phyloP scores from a whole-genome alignment of 768 basidiomycete species.

The Leucocoprinus sp. region DNA sequence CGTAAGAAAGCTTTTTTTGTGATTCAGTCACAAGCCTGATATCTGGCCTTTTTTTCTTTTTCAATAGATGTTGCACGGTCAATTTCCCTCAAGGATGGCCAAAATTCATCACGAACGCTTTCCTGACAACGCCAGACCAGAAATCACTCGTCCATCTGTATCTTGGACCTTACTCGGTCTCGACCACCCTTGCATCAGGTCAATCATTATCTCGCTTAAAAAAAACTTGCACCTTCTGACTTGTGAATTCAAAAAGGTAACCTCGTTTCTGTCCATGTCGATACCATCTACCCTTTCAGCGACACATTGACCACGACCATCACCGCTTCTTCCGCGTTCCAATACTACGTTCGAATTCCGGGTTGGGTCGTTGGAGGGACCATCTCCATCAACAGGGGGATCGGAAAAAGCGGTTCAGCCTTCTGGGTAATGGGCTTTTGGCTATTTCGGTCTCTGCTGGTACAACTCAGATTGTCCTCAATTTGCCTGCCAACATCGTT shows the following conservation, averaged over 20 bases:
- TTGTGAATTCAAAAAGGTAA: constrained; percentile 24
- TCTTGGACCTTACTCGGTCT: constrained; percentile 38
- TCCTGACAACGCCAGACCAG: constrained; percentile 38
- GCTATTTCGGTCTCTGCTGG: constrained; percentile 31
- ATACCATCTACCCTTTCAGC: constrained; percentile 45
- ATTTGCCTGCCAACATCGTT: constrained; percentile 39
- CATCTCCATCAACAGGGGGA: constrained; percentile 33
- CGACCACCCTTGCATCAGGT: constrained; percentile 33
- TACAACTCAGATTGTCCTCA: constrained; percentile 34
- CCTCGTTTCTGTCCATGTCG: constrained; percentile 33
- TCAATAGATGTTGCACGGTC: constrained; percentile 39
- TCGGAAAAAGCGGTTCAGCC: constrained; percentile 29
- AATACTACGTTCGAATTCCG: constrained; percentile 41
- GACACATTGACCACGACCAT: constrained; percentile 39
- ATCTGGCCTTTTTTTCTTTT: neutral
- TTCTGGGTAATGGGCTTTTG: constrained; percentile 36
- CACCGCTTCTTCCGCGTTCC: constrained; percentile 25
- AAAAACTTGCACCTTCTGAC: constrained; percentile 18
- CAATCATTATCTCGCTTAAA: constrained; percentile 2
- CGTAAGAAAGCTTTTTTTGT: constrained; percentile 21
- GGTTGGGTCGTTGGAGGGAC: constrained; percentile 41
- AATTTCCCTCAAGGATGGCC: constrained; percentile 49
- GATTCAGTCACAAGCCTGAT: neutral
- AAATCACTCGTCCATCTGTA: constrained; percentile 40
- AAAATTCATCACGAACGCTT: constrained; percentile 45